Evolutionary conservation across 305 asterid species (phyloP).

Genomic region (Ilex paraguariensis): DNA sequence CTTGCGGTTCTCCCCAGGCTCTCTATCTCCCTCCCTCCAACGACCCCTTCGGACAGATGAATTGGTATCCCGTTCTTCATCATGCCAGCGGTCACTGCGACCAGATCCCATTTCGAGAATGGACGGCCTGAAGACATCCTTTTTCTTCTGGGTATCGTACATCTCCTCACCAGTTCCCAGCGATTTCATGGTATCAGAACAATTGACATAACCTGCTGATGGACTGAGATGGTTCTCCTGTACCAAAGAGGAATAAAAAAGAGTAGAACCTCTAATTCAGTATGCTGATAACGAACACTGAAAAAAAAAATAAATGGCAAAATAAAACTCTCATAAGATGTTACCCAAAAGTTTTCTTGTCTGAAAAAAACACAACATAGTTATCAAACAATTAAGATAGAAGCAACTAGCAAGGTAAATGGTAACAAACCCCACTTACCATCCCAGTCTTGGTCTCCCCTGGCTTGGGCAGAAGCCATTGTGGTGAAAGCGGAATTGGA

Average conservation of each 20-base stretch:
- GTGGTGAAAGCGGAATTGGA: slow-evolving; percentile 81
- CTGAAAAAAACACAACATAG: too few relatives aligned
- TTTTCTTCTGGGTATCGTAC: slow-evolving; percentile 52
- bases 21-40: slow-evolving; percentile 90
- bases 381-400: too few relatives aligned
- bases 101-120: slow-evolving; percentile 66
- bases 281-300: not conserved
- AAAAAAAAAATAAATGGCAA: too few relatives aligned
- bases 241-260: slow-evolving; percentile 13
- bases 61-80: slow-evolving; percentile 91
- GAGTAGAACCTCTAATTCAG: not conserved
- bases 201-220: slow-evolving; percentile 37
- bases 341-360: too few relatives aligned
- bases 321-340: too few relatives aligned
- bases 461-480: slow-evolving; percentile 81
- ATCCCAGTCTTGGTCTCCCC: slow-evolving; percentile 74
- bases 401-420: slow-evolving; percentile 1
- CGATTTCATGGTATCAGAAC: slow-evolving; percentile 36
- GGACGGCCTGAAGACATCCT: slow-evolving; percentile 90
- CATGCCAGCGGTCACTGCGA: slow-evolving; percentile 86
- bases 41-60: slow-evolving; percentile 62
- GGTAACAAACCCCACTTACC: slow-evolving; percentile 40
- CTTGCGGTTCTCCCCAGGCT: slow-evolving; percentile 46
- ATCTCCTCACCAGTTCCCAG: slow-evolving; percentile 48
- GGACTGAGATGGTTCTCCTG: slow-evolving; percentile 59